Conservation (phyloP, 2,329 filamentous ascomycete genomes). For the Cladosporium sp. region DNA sequence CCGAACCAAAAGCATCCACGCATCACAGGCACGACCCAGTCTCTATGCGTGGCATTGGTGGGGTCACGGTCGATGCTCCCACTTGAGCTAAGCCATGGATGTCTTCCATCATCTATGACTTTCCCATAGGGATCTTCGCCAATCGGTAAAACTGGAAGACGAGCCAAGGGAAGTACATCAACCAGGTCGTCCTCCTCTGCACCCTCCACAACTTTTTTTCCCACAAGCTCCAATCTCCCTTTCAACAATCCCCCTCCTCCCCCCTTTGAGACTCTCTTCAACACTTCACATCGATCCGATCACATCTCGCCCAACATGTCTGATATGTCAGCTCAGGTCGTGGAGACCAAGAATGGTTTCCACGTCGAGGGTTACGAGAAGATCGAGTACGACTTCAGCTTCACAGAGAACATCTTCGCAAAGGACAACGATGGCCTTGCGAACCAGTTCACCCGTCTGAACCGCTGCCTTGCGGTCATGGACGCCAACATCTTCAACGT, state of each 20-base stretch:
- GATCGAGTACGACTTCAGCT: constrained; percentile 71
- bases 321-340: constrained; percentile 62
- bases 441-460: constrained; percentile 61
- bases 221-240: constrained; percentile 3
- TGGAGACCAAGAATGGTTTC: constrained; percentile 60
- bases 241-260: constrained; percentile 14
- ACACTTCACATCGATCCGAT: constrained; percentile 14
- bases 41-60: constrained; percentile 11
- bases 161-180: constrained; percentile 8
- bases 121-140: constrained; percentile 9
- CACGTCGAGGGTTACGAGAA: constrained; percentile 70
- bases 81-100: neutral
- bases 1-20: constrained; percentile 3
- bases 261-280: constrained; percentile 9
- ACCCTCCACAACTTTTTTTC: constrained; percentile 9
- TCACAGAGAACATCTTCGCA: constrained; percentile 66
- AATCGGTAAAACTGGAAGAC: constrained; percentile 1
- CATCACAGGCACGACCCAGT: constrained; percentile 1
- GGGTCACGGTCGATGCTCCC: constrained; percentile 6
- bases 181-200: constrained; percentile 2
- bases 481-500: constrained; percentile 66
- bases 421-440: constrained; percentile 56
- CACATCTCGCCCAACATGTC: constrained; percentile 49
- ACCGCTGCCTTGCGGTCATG: constrained; percentile 62
- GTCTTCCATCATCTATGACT: constrained; percentile 11